A percentile compares a stretch with the other conserved stretches of the same genome.
phyloP scores from a whole-genome alignment of 768 basidiomycete genomes.

The Amanita phalloides region DNA sequence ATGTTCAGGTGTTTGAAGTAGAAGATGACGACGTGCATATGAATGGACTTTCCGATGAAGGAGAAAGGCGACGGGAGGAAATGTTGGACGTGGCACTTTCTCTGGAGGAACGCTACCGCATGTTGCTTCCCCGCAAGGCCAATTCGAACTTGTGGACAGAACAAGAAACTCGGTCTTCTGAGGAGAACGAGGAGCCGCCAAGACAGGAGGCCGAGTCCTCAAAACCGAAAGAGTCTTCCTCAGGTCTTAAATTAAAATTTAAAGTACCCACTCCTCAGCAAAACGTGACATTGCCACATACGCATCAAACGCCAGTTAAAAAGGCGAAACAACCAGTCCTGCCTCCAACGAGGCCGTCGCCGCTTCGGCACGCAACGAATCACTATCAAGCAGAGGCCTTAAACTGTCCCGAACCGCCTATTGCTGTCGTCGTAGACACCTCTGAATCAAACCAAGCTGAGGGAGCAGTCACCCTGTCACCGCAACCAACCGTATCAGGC shows the following conservation, averaged over 20 bases:
- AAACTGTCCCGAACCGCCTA: background rate
- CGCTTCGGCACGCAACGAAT: constrained; percentile 4
- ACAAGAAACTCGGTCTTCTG: background rate
- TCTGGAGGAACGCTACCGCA: constrained; percentile 64
- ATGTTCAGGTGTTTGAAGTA: constrained; percentile 13
- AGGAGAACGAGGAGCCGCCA: constrained; percentile 3
- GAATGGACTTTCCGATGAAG: constrained; percentile 40
- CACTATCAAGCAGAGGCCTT: background rate
- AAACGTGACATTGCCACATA: constrained; percentile 7
- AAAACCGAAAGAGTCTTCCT: background rate
- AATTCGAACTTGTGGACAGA: background rate
- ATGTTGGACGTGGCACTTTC: constrained; percentile 61
- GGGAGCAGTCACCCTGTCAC: background rate
- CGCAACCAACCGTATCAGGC: background rate
- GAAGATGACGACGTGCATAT: constrained; percentile 19
- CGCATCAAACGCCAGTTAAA: constrained; percentile 13
- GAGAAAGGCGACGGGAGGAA: constrained; percentile 62
- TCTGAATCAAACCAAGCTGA: background rate
- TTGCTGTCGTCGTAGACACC: background rate
- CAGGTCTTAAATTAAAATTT: constrained; percentile 3
- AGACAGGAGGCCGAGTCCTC: background rate
- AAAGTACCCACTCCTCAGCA: background rate
- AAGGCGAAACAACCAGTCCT: constrained; percentile 13
- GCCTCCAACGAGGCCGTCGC: constrained; percentile 11
- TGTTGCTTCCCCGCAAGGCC: constrained; percentile 43